Conservation (phyloP, 1,284 basidiomycete genomes). For the Pterulicium gracile region DNA sequence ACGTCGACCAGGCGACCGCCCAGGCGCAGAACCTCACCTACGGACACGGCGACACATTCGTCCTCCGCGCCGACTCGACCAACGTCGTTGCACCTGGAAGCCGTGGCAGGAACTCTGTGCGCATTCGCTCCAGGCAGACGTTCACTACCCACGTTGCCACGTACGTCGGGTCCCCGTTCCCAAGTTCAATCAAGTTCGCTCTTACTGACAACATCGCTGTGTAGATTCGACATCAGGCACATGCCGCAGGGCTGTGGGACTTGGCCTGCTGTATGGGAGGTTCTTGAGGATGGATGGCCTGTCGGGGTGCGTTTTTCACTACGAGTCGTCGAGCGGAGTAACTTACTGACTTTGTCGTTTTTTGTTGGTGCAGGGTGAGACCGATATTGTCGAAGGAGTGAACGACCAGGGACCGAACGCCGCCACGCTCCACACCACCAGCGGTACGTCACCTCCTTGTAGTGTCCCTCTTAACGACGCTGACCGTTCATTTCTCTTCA, state of each 20-base stretch:
- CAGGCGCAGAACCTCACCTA: constrained; percentile 34
- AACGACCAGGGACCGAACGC: constrained; percentile 46
- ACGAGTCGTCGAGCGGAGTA: constrained; percentile 28
- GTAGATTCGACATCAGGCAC: constrained; percentile 40
- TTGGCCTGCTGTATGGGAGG: constrained; percentile 42
- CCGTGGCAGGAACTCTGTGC: constrained; percentile 49
- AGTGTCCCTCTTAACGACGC: no score
- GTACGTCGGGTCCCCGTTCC: constrained; percentile 21
- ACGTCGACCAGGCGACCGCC: constrained; percentile 37
- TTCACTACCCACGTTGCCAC: constrained; percentile 46
- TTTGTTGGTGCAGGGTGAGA: neutral
- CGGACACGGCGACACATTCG: constrained; percentile 31
- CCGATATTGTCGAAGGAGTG: constrained; percentile 20
- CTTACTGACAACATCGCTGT: neutral
- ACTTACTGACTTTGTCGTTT: neutral
- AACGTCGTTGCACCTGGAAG: constrained; percentile 32
- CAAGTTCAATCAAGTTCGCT: no score
- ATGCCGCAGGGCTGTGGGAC: constrained; percentile 60
- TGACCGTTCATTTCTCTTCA: no score
- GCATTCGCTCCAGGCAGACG: constrained; percentile 38
- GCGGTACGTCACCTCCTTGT: no score
- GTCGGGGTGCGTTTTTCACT: constrained; percentile 55
- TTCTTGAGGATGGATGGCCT: constrained; percentile 39
- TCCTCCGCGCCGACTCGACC: constrained; percentile 42
- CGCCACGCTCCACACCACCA: constrained; percentile 52